A percentile compares a stretch with the other conserved stretches of the same genome.
Evolutionary conservation across 805 yeast genomes (phyloP).

Genomic region (Candida germanica): DNA sequence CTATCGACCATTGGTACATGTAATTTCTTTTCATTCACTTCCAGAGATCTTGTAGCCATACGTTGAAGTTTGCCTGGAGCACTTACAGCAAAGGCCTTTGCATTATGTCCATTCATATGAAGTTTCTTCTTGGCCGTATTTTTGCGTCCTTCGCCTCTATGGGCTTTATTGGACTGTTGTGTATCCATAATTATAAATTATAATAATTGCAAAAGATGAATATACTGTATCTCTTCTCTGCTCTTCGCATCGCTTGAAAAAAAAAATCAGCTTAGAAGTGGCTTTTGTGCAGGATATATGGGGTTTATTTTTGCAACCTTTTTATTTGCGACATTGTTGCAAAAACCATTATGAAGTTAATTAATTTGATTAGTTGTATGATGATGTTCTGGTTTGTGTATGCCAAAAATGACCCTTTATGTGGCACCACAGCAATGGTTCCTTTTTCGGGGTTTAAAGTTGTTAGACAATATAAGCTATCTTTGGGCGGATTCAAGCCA

Average conservation of each 20-base stretch:
- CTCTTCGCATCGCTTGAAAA: slow-evolving; percentile 2
- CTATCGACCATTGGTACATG: slow-evolving; percentile 98
- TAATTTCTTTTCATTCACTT: slow-evolving; percentile 73
- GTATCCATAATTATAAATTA: slow-evolving; percentile 14
- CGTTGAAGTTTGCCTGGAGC: slow-evolving; percentile 82
- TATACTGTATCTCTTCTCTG: no score
- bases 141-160: slow-evolving; percentile 50
- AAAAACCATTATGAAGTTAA: background rate
- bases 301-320: no score
- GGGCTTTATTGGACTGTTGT: slow-evolving; percentile 78
- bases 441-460: slow-evolving; percentile 58
- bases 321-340: no score
- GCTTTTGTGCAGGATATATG: no score
- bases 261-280: no score
- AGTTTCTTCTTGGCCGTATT: slow-evolving; percentile 79
- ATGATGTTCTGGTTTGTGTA: no score
- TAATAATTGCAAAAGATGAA: no score
- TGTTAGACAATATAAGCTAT: slow-evolving; percentile 43
- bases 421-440: slow-evolving; percentile 9
- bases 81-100: slow-evolving; percentile 43
- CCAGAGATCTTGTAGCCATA: slow-evolving; percentile 81
- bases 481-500: slow-evolving; percentile 24
- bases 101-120: slow-evolving; percentile 72
- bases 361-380: background rate
- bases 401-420: slow-evolving; percentile 7